Evolutionary conservation across 305 asterid species (phyloP).

Genomic region (Caryopteris hybrid): DNA sequence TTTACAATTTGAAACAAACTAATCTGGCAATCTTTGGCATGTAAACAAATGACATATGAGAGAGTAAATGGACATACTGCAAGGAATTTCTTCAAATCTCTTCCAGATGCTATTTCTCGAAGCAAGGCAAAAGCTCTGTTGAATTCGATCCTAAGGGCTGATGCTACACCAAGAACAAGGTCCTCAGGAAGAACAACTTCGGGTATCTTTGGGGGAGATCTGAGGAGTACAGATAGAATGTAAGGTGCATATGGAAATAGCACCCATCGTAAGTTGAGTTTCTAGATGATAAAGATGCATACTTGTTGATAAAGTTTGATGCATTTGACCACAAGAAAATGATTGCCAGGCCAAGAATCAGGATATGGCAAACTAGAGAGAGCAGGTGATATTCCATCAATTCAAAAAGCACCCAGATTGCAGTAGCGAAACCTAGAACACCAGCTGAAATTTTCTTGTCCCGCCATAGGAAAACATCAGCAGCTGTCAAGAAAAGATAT

Average conservation of each 20-base stretch:
- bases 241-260: too few relatives aligned
- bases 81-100: slow-evolving; percentile 53
- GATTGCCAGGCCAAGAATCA: slow-evolving; percentile 63
- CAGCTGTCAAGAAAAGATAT: slow-evolving; percentile 83
- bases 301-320: slow-evolving; percentile 71
- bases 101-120: slow-evolving; percentile 54
- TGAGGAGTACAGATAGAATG: slow-evolving; percentile 29
- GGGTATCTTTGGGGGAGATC: slow-evolving; percentile 82
- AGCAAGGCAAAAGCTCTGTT: slow-evolving; percentile 35
- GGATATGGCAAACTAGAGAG: slow-evolving; percentile 68
- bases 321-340: slow-evolving; percentile 83
- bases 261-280: too few relatives aligned
- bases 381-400: slow-evolving; percentile 85
- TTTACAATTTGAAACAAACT: too few relatives aligned
- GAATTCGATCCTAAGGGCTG: slow-evolving; percentile 50
- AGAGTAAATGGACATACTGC: too few relatives aligned
- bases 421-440: slow-evolving; percentile 77
- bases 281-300: slow-evolving; percentile 19
- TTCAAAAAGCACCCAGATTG: slow-evolving; percentile 86
- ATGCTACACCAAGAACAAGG: slow-evolving; percentile 58
- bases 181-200: slow-evolving; percentile 63
- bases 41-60: too few relatives aligned
- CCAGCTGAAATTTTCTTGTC: slow-evolving; percentile 77
- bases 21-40: too few relatives aligned
- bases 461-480: slow-evolving; percentile 88